phyloP scores from a whole-genome alignment of 306 rosid species.

The Prinsepia uniflora region DNA sequence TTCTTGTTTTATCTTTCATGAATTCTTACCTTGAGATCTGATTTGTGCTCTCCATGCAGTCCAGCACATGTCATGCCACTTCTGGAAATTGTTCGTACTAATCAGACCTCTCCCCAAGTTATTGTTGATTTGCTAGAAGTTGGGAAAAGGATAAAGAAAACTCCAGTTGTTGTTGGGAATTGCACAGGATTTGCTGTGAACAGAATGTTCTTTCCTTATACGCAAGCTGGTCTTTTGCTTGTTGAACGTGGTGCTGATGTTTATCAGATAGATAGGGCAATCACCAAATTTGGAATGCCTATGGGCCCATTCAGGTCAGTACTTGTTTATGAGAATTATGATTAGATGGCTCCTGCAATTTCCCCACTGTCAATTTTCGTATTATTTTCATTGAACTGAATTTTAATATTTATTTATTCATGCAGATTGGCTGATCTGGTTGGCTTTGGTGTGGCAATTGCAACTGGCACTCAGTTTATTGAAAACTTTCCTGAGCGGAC shows the following conservation, averaged over 20 bases:
- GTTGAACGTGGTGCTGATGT: slow-evolving; percentile 79
- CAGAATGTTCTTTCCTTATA: slow-evolving; percentile 88
- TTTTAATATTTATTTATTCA: neutral
- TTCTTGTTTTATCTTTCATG: neutral
- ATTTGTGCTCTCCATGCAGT: slow-evolving; percentile 51
- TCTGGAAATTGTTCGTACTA: slow-evolving; percentile 85
- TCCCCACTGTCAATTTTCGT: neutral
- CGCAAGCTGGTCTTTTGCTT: slow-evolving; percentile 77
- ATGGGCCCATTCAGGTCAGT: slow-evolving; percentile 97
- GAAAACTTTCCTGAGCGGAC: slow-evolving; percentile 69
- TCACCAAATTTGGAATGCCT: slow-evolving; percentile 82
- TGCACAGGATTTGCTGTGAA: slow-evolving; percentile 98
- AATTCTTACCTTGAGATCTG: slow-evolving; percentile 12
- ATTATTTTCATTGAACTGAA: neutral
- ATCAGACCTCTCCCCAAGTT: slow-evolving; percentile 72
- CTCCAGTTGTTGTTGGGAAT: slow-evolving; percentile 96
- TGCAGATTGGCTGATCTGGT: slow-evolving; percentile 86
- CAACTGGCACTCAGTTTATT: slow-evolving; percentile 59
- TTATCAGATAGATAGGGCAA: slow-evolving; percentile 69
- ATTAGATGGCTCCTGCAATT: slow-evolving; percentile 5
- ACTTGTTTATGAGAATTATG: slow-evolving; percentile 8
- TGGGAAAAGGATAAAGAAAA: slow-evolving; percentile 77
- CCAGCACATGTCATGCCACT: slow-evolving; percentile 99
- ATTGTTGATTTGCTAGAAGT: slow-evolving; percentile 83
- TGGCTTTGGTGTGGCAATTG: slow-evolving; percentile 87